Percentiles rank a stretch among this genome's conserved stretches.
Evolutionary conservation across 2,329 filamentous ascomycete species (phyloP).

Genomic region (Mollisiaceae sp.): DNA sequence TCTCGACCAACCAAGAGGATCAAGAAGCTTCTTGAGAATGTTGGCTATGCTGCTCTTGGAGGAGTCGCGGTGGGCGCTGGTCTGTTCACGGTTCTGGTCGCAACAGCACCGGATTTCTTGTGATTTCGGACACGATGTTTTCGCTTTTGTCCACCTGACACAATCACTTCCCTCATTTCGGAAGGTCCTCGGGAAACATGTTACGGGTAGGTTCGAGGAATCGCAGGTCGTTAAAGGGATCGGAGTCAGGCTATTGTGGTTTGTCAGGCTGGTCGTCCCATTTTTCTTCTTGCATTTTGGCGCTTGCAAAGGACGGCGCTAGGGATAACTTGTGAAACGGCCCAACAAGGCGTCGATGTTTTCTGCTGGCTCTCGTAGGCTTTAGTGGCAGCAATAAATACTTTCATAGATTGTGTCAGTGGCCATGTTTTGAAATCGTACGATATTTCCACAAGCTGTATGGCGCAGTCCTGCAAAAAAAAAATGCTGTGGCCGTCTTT

Average conservation of each 20-base stretch:
- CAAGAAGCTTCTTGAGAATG: conserved; percentile 37
- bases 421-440: conserved; percentile 12
- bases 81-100: conserved; percentile 46
- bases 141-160: conserved; percentile 5
- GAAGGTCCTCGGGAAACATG: conserved; percentile 10
- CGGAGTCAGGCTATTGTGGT: conserved; percentile 12
- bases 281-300: conserved; percentile 32
- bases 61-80: conserved; percentile 44
- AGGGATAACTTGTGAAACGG: conserved; percentile 26
- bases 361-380: conserved; percentile 22
- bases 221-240: conserved; percentile 24
- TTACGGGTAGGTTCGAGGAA: conserved; percentile 19
- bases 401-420: conserved; percentile 17
- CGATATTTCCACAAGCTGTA: neutral
- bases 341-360: conserved; percentile 15
- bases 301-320: conserved; percentile 29
- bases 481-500: neutral
- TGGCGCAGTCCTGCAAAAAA: conserved; percentile 2
- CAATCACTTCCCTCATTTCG: conserved; percentile 14
- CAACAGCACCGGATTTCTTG: conserved; percentile 45
- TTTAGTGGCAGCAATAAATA: conserved; percentile 30
- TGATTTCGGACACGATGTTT: conserved; percentile 24
- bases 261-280: conserved; percentile 23
- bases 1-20: conserved; percentile 39
- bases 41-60: conserved; percentile 43